Evolutionary conservation across 2,329 filamentous ascomycete species (phyloP), one percentile per base, ranked within the genome.

Genomic region (Sarocladium brachiariae): DNA sequence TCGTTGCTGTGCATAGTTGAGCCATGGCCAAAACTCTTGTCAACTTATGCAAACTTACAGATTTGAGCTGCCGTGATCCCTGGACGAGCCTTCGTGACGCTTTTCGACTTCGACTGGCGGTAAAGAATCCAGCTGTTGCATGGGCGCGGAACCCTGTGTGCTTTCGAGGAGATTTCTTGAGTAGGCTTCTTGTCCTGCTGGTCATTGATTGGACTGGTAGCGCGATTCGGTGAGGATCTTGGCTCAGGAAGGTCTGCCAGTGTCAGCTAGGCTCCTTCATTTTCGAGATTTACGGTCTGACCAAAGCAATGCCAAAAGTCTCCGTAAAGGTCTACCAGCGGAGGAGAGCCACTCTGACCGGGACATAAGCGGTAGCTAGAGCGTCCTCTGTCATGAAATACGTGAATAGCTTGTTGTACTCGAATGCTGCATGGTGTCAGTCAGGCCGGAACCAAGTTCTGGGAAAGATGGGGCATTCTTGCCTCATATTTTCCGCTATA

Each of bases 41-140:
- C 13, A 19, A 7, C 6, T 37, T n/a, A 21, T 7, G 27, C 13
- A 30, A 13, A 58, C 65, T 51, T 55, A 68, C 65, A 66, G 18
- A 67, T 58, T 23, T 63, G 57, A 1, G 57, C 56, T 2, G 60
- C 61, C 6, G 59, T 62, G n/a, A 63, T 56, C 0, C 53, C 54
- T 6, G 61, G 58, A 45, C 61, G 52, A 7, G 51, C 50, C 11
- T 57, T 50, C 10, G 52, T 56, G 21, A 68, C 49, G 21, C 59
- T 53, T 10, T 54, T 53, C 2, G 58, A 60, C 11, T 60, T 59
- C 6, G 59, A 53, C 24, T 63, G 59, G 11, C 64, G 63, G 45
- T 66, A 68, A 2, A 68, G 54, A 38, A 66, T 66, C 59, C 60
- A 68, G 25, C 58, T 56, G 41, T 68, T 67, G 64, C 62, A 4